A percentile compares a stretch with the other conserved stretches of the same genome.
These are phyloP conservation scores for Kalmusia sp. DNA, from an alignment of 2,329 filamentous ascomycete genomes.

Conservation along the genomic window DNA sequence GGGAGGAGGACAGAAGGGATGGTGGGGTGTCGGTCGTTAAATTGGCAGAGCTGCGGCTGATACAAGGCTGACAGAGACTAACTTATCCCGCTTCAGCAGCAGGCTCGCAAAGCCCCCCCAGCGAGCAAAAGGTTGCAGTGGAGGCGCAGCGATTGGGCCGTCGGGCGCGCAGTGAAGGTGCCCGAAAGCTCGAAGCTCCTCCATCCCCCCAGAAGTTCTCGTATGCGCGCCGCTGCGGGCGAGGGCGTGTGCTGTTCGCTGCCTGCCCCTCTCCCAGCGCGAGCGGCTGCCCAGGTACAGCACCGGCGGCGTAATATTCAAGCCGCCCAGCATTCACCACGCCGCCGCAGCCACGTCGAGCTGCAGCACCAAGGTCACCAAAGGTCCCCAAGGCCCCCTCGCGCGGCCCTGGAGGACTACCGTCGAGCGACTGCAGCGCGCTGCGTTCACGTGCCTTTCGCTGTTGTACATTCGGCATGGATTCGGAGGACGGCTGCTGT, in stretches of 20 bases:
- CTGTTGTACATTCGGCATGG: not conserved
- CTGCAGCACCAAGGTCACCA: not conserved
- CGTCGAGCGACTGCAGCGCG: not conserved
- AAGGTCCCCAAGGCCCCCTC: not conserved
- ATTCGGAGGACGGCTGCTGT: not conserved
- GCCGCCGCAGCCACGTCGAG: constrained; percentile 3
- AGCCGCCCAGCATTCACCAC: not conserved
- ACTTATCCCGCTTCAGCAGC: constrained; percentile 11
- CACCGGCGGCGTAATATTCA: not conserved
- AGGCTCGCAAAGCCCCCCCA: constrained; percentile 7
- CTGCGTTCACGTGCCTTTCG: not conserved
- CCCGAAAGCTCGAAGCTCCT: not conserved
- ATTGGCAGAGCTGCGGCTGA: constrained; percentile 40
- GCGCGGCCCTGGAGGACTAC: not conserved
- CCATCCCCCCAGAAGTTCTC: no score
- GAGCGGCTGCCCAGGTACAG: no score
- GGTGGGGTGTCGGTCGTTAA: constrained; percentile 35
- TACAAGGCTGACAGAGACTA: constrained; percentile 20
- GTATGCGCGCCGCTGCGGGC: not conserved
- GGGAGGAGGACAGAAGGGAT: constrained; percentile 22
- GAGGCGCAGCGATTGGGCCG: constrained; percentile 14
- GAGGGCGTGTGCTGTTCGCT: constrained; percentile 2
- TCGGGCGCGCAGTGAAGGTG: not conserved
- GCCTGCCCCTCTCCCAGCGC: not conserved
- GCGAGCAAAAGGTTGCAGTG: not conserved